These are phyloP conservation scores for Kuraishia cidri DNA, from an alignment of 805 yeast genomes.

Conservation along the genomic window DNA sequence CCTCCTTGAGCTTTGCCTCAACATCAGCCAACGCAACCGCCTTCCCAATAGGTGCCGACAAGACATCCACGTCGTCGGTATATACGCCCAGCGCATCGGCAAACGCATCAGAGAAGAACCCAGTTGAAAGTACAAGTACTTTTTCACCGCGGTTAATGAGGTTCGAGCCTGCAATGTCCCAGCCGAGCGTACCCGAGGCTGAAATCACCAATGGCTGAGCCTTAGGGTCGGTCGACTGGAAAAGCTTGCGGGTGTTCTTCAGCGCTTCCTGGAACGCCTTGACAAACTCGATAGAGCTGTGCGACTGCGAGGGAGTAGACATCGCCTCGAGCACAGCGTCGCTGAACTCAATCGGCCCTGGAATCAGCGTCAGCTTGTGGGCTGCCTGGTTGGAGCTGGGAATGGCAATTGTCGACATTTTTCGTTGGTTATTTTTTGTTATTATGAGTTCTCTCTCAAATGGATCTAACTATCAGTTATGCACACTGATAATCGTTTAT, in stretches of 20 bases:
- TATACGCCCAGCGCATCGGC: constrained; percentile 67
- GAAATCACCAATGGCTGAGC: constrained; percentile 78
- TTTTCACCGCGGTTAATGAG: constrained; percentile 57
- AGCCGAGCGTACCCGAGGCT: constrained; percentile 93
- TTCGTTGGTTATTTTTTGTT: neutral
- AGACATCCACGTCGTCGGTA: constrained; percentile 66
- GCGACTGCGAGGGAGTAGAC: constrained; percentile 82
- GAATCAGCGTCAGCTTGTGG: constrained; percentile 39
- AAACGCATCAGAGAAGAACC: constrained; percentile 80
- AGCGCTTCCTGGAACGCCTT: constrained; percentile 63
- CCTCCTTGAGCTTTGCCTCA: constrained; percentile 41
- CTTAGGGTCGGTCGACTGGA: constrained; percentile 55
- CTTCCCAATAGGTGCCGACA: constrained; percentile 70
- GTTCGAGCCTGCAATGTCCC: constrained; percentile 86
- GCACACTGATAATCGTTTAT: too few relatives aligned
- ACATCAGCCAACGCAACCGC: constrained; percentile 49
- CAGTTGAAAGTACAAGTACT: constrained; percentile 80
- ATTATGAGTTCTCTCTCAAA: neutral
- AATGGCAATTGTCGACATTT: constrained; percentile 2
- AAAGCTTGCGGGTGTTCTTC: constrained; percentile 60
- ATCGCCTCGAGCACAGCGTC: constrained; percentile 72
- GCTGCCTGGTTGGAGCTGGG: constrained; percentile 12
- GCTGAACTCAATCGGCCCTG: constrained; percentile 84
- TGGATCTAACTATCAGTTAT: too few relatives aligned
- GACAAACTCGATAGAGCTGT: constrained; percentile 80